Evolutionary conservation across 495 filamentous ascomycete species (phyloP), one percentile per base, ranked within the genome.

Genomic region (Letharia lupina): DNA sequence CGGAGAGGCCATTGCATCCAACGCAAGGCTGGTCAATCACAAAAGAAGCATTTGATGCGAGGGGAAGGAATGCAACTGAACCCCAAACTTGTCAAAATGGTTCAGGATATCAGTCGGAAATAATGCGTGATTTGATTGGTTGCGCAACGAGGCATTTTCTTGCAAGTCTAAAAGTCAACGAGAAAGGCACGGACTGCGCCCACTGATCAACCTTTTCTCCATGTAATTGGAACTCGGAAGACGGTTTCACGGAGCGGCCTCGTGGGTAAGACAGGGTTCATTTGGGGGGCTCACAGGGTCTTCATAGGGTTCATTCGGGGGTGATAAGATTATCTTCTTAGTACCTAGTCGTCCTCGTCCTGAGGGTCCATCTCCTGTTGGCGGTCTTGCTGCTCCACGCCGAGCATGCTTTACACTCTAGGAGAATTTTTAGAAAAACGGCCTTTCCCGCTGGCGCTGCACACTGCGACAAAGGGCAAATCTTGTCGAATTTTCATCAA

Each of bases 111-210:
- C 28, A 35, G 16, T 57, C 33, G 54, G 54, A 37, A 57, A 11
- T 7, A 11, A 9, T 1, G 31, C 18, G 33, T 8, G 15, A 10
- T 8, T 9, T 37, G 8, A 37, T 57, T 57, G 54, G 54, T 20
- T 57, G 54, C 54, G 54, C 54, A 37, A 57, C 20, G 54, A 57
- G 54, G 54, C 54, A 57, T 57, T 57, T 57, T 57, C 13, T 35
- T 20, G 18, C 1, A 20, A n/a, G 33, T 0, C 33, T 57, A 20
- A 56, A 15, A 35, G 12, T 33, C 28, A 15, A 35, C 52, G 13
- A 56, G 28, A 18, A 56, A 56, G 28, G 52, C n/a, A 56, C 15
- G 2, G 54, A 37, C 28, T 57, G 54, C 54, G 54, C 54, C 54
- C 7, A n/a, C 33, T 37, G 54, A 57, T 57, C 54, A 37, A 31